Base-by-base conservation (phyloP, 371 early-diverging fungal genomes). In the Apophysomyces ossiformis region DNA sequence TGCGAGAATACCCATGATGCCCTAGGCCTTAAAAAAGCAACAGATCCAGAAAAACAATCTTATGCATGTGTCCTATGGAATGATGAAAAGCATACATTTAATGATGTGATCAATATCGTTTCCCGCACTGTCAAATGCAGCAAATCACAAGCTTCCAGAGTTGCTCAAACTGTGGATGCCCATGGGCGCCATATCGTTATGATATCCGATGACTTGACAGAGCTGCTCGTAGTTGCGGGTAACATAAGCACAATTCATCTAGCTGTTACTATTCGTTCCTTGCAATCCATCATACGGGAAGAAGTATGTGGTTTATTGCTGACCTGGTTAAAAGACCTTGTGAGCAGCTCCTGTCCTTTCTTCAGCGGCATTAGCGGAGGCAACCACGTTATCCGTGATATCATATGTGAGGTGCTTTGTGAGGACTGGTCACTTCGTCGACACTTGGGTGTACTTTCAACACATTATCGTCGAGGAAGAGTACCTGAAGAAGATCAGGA, bases 31-130 rank as follows among this genome's bases (percentile, higher is more conserved):
- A 77, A 78, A 36, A 67, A 57, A 5, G 36, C 35, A 12, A 58
- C 54, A 26, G 46, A 57, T 39, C 44, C 38, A 11, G 46, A 64
- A 32, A 68, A 60, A 7, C 72, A 70, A 21, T 61, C 59, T 1
- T 92, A 85, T 66, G 85, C 88, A 0, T 84, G 90, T 59, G 82
- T 95, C 15, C 79, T 99, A 46, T 99, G 97, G 97, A 97, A 99
- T 75, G 99, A 99, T 75, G 97, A 99, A 73, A 82, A 85, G 18
- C 99, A 99, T 69, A 93, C 94, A 1, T 97, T 95, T 76, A 85
- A 92, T 64, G 93, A 93, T 60, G 97, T 96, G 38, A 96, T 96
- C 47, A 83, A 86, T 41, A 86, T 90, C 54, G 89, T 95, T 39
- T 76, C 76, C 18, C 78, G 81, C 13, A 89, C 93, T 5, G 85